phyloP scores from a whole-genome alignment of 257 asterid species.

The Przewalskia tangutica region DNA sequence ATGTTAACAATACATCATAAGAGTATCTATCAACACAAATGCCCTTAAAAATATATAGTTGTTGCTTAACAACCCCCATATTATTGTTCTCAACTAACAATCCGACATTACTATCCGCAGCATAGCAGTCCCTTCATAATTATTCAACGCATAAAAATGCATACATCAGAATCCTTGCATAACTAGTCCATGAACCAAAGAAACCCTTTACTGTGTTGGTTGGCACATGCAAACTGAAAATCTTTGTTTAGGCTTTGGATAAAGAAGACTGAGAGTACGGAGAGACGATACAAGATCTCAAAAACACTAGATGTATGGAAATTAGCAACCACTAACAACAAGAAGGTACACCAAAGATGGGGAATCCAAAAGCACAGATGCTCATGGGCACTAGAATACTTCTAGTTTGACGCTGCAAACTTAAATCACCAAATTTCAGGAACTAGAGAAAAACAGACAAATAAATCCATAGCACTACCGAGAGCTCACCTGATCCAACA shows the following conservation, averaged over 20 bases:
- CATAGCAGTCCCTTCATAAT: neutral
- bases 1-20: neutral
- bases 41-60: neutral
- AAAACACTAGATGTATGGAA: neutral
- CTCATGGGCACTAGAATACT: neutral
- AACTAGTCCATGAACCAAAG: neutral
- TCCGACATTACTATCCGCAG: neutral
- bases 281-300: neutral
- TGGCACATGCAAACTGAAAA: neutral
- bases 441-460: conserved; percentile 5
- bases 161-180: neutral
- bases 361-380: neutral
- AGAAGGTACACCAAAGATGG: neutral
- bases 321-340: neutral
- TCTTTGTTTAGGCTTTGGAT: neutral
- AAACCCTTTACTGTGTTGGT: neutral
- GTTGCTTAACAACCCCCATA: neutral
- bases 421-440: neutral
- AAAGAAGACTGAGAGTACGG: neutral
- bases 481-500: conserved; percentile 85
- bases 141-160: neutral
- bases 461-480: neutral
- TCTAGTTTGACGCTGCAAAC: neutral
- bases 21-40: neutral
- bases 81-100: neutral